These are phyloP conservation scores for Arthrobotrys entomopaga DNA, from an alignment of 2,329 filamentous ascomycete species.

Conservation along the genomic window DNA sequence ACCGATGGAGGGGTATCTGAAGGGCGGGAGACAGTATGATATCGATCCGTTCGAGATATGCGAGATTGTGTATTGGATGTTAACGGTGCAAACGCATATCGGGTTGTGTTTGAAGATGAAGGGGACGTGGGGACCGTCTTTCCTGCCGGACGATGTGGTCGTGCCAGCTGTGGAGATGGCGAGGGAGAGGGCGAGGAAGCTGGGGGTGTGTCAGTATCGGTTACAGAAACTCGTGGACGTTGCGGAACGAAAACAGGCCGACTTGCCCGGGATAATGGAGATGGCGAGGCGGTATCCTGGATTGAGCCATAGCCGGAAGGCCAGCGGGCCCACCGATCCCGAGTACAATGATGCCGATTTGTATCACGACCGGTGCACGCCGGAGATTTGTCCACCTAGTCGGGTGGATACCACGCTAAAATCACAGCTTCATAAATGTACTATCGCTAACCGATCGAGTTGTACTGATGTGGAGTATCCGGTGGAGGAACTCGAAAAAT, in stretches of 20 bases:
- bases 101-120: not conserved
- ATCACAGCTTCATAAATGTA: slow-evolving; percentile 20
- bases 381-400: slow-evolving; percentile 3
- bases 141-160: not conserved
- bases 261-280: slow-evolving; percentile 1
- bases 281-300: not conserved
- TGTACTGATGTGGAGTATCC: slow-evolving; percentile 8
- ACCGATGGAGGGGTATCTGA: not conserved
- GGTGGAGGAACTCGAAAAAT: slow-evolving; percentile 4
- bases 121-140: not conserved
- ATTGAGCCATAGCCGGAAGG: not conserved
- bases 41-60: not conserved
- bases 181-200: not conserved
- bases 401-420: slow-evolving; percentile 19
- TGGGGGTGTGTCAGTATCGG: not conserved
- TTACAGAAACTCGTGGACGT: not conserved
- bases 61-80: not conserved
- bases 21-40: not conserved
- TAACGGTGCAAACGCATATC: not conserved
- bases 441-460: not conserved
- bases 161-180: not conserved
- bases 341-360: slow-evolving; percentile 17
- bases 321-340: not conserved
- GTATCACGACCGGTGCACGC: slow-evolving; percentile 21
- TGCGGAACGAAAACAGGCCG: not conserved